These are phyloP conservation scores for Annulohypoxylon bovei DNA, from an alignment of 495 filamentous ascomycete species.

Conservation along the genomic window DNA sequence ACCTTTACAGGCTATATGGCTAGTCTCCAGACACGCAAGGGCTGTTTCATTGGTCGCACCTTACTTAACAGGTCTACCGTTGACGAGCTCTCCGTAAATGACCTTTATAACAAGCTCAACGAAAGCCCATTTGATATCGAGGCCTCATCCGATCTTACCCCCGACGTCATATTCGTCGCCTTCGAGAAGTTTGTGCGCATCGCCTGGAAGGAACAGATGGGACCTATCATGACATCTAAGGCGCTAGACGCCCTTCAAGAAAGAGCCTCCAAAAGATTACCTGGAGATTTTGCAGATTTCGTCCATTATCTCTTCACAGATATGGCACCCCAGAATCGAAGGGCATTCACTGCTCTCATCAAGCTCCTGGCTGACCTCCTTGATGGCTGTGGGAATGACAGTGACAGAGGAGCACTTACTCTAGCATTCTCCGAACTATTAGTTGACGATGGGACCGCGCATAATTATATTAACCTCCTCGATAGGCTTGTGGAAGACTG, in stretches of 20 bases:
- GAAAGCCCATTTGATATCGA: constrained; percentile 82
- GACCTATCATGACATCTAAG: constrained; percentile 74
- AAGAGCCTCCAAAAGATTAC: constrained; percentile 76
- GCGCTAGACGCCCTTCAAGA: constrained; percentile 74
- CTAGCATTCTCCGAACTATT: constrained; percentile 91
- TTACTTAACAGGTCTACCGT: constrained; percentile 74
- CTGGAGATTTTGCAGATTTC: constrained; percentile 85
- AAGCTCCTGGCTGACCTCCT: constrained; percentile 88
- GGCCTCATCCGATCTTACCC: constrained; percentile 75
- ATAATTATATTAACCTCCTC: constrained; percentile 87
- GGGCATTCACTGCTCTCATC: constrained; percentile 84
- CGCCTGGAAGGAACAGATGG: constrained; percentile 91
- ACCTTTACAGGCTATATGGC: constrained; percentile 86
- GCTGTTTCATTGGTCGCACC: constrained; percentile 80
- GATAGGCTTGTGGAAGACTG: constrained; percentile 94
- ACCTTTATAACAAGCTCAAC: constrained; percentile 88
- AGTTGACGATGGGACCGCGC: constrained; percentile 77
- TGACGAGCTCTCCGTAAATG: constrained; percentile 83
- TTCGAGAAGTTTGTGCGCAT: constrained; percentile 94
- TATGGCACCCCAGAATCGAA: constrained; percentile 90
- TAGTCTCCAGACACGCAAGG: constrained; percentile 82
- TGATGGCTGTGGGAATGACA: constrained; percentile 93
- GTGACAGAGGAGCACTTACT: constrained; percentile 89
- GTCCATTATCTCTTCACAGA: constrained; percentile 79
- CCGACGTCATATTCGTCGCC: constrained; percentile 90